phyloP scores from a whole-genome alignment of 805 yeast species.

The Candida tammaniensis region DNA sequence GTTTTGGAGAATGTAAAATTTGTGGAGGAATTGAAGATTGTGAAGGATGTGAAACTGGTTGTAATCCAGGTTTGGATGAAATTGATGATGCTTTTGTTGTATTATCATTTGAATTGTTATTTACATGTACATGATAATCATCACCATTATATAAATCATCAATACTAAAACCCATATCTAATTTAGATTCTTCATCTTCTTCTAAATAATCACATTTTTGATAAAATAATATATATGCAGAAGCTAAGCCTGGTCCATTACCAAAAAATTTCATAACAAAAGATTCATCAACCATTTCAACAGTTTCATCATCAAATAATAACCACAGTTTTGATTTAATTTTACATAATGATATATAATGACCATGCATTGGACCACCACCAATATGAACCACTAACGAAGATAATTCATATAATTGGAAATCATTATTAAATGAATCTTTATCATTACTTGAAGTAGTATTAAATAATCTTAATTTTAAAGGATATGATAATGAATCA shows the following conservation, averaged over 20 bases:
- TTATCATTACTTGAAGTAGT: conserved; percentile 43
- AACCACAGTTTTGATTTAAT: conserved; percentile 82
- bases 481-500: conserved; percentile 80
- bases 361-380: conserved; percentile 98
- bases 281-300: conserved; percentile 79
- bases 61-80: not conserved
- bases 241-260: conserved; percentile 80
- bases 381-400: conserved; percentile 94
- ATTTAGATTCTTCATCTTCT: conserved; percentile 28
- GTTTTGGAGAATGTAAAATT: not conserved
- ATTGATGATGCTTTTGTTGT: conserved; percentile 3
- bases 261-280: conserved; percentile 87
- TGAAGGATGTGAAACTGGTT: conserved; percentile 1
- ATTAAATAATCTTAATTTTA: conserved; percentile 64
- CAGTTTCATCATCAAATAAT: conserved; percentile 92
- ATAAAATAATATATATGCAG: conserved; percentile 89
- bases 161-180: conserved; percentile 35
- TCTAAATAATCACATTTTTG: conserved; percentile 46
- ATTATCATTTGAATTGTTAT: conserved; percentile 1
- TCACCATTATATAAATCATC: conserved; percentile 31
- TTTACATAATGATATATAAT: conserved; percentile 84
- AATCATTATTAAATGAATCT: conserved; percentile 36
- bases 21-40: conserved; percentile 1
- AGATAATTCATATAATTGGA: conserved; percentile 66
- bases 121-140: conserved; percentile 16